These are phyloP conservation scores for Saturnispora mendoncae DNA, from an alignment of 805 yeast species.

Conservation along the genomic window DNA sequence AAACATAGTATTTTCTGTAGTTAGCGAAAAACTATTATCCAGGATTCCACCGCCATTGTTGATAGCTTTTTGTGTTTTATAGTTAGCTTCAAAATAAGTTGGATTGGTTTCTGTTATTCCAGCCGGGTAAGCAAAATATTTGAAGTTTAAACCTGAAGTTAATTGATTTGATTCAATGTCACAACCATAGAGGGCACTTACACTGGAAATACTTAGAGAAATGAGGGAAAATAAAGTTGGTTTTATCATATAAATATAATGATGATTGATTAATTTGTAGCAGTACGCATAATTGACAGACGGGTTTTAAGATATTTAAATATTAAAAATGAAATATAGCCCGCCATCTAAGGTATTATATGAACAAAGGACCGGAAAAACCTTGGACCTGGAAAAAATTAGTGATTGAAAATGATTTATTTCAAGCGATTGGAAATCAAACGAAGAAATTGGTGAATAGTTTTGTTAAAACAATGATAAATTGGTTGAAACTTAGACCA, in stretches of 20 bases:
- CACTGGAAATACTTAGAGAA: background rate
- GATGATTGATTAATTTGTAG: no score
- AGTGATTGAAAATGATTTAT: background rate
- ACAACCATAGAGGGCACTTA: conserved; percentile 1
- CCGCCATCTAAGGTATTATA: conserved; percentile 1
- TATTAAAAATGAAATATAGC: background rate
- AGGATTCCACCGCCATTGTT: background rate
- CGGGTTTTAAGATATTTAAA: background rate
- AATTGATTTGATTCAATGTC: background rate
- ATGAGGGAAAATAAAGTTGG: background rate
- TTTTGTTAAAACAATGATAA: background rate
- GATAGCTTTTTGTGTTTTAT: background rate
- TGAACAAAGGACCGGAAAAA: background rate
- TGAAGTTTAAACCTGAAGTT: conserved; percentile 1
- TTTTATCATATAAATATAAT: background rate
- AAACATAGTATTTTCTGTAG: background rate
- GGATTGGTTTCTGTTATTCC: background rate
- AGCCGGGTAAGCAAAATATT: background rate
- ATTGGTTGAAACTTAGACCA: no score
- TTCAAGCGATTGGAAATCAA: no score
- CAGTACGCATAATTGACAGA: no score
- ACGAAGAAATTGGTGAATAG: no score
- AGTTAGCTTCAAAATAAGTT: background rate
- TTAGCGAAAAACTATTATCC: background rate
- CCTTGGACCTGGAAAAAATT: background rate